Evolutionary conservation across 2,329 filamentous ascomycete species (phyloP).

Genomic region (Neofusicoccum kwambonambiense): DNA sequence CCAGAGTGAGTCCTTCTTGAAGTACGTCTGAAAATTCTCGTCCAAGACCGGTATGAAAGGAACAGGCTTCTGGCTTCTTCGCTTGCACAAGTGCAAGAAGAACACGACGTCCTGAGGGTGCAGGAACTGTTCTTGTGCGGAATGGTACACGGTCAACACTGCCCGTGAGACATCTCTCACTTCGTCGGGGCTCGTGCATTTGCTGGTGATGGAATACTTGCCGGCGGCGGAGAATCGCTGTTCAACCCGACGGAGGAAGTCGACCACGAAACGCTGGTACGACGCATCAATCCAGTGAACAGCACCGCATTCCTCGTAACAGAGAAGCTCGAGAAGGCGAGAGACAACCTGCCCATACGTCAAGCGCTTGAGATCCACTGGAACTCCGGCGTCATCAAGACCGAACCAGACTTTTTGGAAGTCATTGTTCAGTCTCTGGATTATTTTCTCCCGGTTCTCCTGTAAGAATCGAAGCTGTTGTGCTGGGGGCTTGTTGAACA

Average conservation of each 20-base stretch:
- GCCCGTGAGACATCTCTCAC: not conserved
- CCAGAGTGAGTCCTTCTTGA: constrained; percentile 44
- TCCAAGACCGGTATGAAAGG: constrained; percentile 38
- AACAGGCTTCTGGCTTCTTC: constrained; percentile 36
- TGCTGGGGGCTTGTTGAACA: constrained; percentile 56
- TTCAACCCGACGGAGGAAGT: constrained; percentile 70
- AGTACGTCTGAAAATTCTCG: constrained; percentile 39
- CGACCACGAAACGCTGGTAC: constrained; percentile 73
- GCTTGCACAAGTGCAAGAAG: constrained; percentile 33
- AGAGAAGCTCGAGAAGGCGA: constrained; percentile 86
- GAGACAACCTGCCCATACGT: constrained; percentile 86
- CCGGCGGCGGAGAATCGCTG: constrained; percentile 19
- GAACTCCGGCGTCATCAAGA: constrained; percentile 73
- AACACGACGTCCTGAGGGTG: constrained; percentile 25
- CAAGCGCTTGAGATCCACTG: constrained; percentile 92
- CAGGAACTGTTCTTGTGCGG: constrained; percentile 11
- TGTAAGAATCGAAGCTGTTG: constrained; percentile 85
- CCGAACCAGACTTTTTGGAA: constrained; percentile 98
- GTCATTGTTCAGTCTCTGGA: constrained; percentile 92
- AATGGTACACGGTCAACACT: not conserved
- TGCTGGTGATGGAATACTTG: not conserved
- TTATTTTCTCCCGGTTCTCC: constrained; percentile 87
- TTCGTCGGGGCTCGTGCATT: not conserved
- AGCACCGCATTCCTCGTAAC: constrained; percentile 73
- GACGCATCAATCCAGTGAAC: constrained; percentile 87